phyloP scores from a whole-genome alignment of 2,329 filamentous ascomycete genomes.

The Chaetomiaceae sp. region DNA sequence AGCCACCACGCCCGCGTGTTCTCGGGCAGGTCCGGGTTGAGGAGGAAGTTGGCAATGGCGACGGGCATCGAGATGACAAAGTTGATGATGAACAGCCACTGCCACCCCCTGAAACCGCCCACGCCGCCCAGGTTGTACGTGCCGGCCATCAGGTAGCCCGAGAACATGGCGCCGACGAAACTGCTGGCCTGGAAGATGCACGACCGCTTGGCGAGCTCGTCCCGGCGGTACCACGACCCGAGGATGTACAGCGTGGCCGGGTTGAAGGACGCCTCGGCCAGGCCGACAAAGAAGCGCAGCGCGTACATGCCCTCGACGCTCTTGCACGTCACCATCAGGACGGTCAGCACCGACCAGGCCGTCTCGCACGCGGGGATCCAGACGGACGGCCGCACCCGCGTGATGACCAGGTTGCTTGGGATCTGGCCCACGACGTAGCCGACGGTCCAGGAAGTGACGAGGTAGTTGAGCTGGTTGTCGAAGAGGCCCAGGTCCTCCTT shows the following conservation, averaged over 20 bases:
- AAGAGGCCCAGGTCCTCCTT: conserved; percentile 33
- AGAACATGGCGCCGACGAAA: conserved; percentile 51
- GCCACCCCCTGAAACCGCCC: not conserved
- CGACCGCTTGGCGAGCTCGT: conserved; percentile 48
- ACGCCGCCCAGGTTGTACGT: not conserved
- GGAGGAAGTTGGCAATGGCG: conserved; percentile 48
- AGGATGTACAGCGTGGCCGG: conserved; percentile 42
- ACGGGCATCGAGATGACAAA: conserved; percentile 53
- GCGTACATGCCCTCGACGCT: not conserved
- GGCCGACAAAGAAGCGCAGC: not conserved
- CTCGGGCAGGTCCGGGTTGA: conserved; percentile 38
- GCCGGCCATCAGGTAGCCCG: conserved; percentile 42
- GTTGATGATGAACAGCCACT: conserved; percentile 51
- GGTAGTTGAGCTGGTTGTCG: conserved; percentile 36
- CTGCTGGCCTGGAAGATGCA: conserved; percentile 47
- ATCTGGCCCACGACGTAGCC: conserved; percentile 39
- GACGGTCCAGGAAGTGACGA: conserved; percentile 35
- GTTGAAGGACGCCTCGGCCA: conserved; percentile 37
- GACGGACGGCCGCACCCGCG: conserved; percentile 39
- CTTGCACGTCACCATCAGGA: conserved; percentile 30
- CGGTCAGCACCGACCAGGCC: too few relatives aligned
- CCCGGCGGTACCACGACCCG: conserved; percentile 41
- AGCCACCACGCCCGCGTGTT: conserved; percentile 22
- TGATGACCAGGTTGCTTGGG: conserved; percentile 36
- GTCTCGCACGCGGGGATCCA: conserved; percentile 42